Evolutionary conservation across 352 stramenopile genomes (phyloP).

Genomic region (Vaucheria bursata): DNA sequence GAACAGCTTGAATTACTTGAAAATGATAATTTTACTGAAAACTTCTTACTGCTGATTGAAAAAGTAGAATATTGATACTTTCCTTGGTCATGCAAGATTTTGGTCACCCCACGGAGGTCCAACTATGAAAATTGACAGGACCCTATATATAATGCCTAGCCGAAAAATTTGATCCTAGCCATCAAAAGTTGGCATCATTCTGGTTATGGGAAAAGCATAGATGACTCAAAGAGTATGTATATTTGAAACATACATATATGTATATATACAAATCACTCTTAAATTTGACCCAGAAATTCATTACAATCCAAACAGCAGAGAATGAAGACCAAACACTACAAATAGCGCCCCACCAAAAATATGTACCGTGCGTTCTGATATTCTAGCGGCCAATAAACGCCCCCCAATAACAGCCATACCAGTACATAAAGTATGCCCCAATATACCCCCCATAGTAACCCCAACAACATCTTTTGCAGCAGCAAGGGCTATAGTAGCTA

Average conservation of each 20-base stretch:
- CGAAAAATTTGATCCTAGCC: neutral
- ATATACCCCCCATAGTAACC: conserved; percentile 86
- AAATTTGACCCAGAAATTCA: neutral
- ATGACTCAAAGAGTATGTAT: neutral
- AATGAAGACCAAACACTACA: conserved; percentile 90
- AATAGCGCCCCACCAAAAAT: conserved; percentile 90
- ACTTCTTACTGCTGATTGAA: too few species aligned
- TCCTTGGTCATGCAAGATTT: too few species aligned
- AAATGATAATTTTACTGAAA: too few species aligned
- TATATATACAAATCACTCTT: neutral
- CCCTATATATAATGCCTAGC: too few species aligned
- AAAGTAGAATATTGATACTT: too few species aligned
- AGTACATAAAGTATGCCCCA: conserved; percentile 96
- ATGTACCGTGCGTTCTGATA: conserved; percentile 92
- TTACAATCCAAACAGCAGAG: conserved; percentile 74
- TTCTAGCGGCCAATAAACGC: conserved; percentile 89
- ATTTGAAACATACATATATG: neutral
- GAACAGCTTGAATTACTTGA: too few species aligned
- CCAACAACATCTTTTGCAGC: conserved; percentile 85
- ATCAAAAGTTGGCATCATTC: neutral
- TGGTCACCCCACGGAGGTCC: too few species aligned
- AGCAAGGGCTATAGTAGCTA: conserved; percentile 95
- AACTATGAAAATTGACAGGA: too few species aligned
- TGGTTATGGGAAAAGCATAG: neutral
- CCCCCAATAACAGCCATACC: conserved; percentile 91